Base-by-base conservation (phyloP, 139 green algal genomes). In the Chlorella sp. region DNA sequence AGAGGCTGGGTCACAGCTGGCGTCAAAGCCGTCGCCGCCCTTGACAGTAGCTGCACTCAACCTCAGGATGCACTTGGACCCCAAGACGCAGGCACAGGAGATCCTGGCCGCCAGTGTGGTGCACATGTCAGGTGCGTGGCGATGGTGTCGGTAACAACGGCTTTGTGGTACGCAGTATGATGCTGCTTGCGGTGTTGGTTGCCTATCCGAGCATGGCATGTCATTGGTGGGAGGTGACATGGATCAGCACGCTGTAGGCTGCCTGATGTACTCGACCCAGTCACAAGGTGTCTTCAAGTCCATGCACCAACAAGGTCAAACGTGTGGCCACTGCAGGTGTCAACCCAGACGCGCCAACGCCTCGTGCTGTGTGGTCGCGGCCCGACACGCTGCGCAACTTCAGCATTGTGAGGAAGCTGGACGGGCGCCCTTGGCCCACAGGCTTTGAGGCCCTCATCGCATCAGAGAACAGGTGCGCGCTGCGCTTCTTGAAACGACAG, bases 41-140 rank as follows among this genome's bases (percentile, higher is more conserved):
- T 82, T 99, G 22, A 85, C 83, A 1, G 90, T 97, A 5, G 95
- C 93, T 0, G 82, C 94, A 0, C 61, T 99, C 24, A 88, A 86
- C 73, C 75, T 99, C 55, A 96, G 97, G 79, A 97, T 93, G 6
- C 35, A 86, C 23, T 74, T 94, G 30, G 85, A 94, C 66, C 74
- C 88, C 22, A 64, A 34, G 35, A 83, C 70, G 24, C 78, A 87
- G 35, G 33, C 80, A 35, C 73, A 91, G 63, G 69, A 84, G 67
- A 36, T 82, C 35, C 10, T 36, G 29, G 26, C 17, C 32, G 32
- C 6, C 6, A 42, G 29, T 23, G 29, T 24, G 4, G 5, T 10
- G 62, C 31, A 20, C n/a, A 20, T 64, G 59, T 64, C 14, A 33
- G 24, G 23, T 10, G 23, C 24, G 23, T 10, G 6, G 20, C 6